Evolutionary conservation across 225 moss, liverwort and hornwort genomes (phyloP), one percentile per base, ranked within the genome.

Genomic region (Marchantia polymorpha): DNA sequence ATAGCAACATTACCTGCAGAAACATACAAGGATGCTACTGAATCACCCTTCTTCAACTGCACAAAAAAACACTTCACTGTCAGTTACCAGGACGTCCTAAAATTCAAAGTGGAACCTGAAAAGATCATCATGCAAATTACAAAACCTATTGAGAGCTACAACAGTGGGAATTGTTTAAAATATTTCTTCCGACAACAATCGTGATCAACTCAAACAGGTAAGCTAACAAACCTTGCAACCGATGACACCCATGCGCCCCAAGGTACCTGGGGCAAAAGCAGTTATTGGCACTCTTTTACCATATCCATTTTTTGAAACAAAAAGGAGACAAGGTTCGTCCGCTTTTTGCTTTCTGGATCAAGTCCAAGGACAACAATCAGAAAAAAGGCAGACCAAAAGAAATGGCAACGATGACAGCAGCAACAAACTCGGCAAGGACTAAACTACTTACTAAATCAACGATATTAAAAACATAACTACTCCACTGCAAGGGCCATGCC

Each of bases 241-340:
- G 69, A 97, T 97, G 64, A 94, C 94, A 67, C 96, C 96, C 76
- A 92, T 88, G 17, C 94, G 91, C 46, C 96, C 96, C 51, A 92
- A 82, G 31, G 86, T 90, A 80, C 93, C 93, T 68, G 86, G 88
- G 58, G 86, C 85, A 79, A 97, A 97, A 76, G 91, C 87, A 81
- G 78, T 89, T 10, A 97, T 92, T 61, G 92, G 92, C 80, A 97
- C 96, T 78, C 94, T 89, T 89, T 97, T 97, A 46, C 93, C 96
- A 83, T 87, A 91, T 9, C 96, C 96, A 83, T 91, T 86, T 72
- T 94, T 93, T 19, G 94, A 93, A 46, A 97, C 94, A 88, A 94
- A 91, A 30, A 97, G 91, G 46, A 95, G 79, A 89, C 92, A 95
- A 29, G 93, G 93, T 76, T 87, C 85, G 26, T 81, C 90, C 25